Evolutionary conservation across 2,329 filamentous ascomycete genomes (phyloP).

Genomic region (Chaetomiaceae sp.): DNA sequence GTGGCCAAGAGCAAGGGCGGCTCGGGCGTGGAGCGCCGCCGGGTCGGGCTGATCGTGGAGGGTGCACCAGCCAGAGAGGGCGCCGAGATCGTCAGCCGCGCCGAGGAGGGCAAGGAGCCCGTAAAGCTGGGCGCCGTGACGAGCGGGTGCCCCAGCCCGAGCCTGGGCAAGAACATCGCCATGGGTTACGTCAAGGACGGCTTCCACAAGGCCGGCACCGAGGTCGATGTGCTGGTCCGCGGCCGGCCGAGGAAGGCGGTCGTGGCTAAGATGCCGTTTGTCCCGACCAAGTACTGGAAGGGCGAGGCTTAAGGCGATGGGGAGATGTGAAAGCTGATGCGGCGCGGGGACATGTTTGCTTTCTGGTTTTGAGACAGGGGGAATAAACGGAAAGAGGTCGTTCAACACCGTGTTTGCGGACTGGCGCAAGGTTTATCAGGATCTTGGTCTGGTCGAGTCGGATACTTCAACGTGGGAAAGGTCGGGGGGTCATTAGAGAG

Average conservation of each 20-base stretch:
- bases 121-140: slow-evolving; percentile 72
- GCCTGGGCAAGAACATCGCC: slow-evolving; percentile 82
- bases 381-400: not conserved
- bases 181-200: slow-evolving; percentile 90
- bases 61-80: slow-evolving; percentile 89
- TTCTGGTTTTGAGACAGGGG: not conserved
- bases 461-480: slow-evolving; percentile 15
- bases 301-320: slow-evolving; percentile 25
- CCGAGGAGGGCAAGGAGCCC: slow-evolving; percentile 33
- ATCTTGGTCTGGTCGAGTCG: not conserved
- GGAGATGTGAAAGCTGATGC: not conserved
- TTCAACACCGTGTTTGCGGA: slow-evolving; percentile 21
- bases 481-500: not conserved
- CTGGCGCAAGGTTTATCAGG: slow-evolving; percentile 2
- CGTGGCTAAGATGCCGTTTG: slow-evolving; percentile 86
- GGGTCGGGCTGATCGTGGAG: slow-evolving; percentile 77
- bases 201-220: slow-evolving; percentile 77
- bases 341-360: not conserved
- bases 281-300: slow-evolving; percentile 72
- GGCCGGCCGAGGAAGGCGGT: slow-evolving; percentile 70
- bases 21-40: slow-evolving; percentile 62
- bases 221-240: slow-evolving; percentile 71
- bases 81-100: slow-evolving; percentile 63
- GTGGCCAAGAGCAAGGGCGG: slow-evolving; percentile 70
- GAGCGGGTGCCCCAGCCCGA: slow-evolving; percentile 85